Conservation (phyloP, 2,329 filamentous ascomycete genomes). For the Teratosphaeria pseudoeucalypti region DNA sequence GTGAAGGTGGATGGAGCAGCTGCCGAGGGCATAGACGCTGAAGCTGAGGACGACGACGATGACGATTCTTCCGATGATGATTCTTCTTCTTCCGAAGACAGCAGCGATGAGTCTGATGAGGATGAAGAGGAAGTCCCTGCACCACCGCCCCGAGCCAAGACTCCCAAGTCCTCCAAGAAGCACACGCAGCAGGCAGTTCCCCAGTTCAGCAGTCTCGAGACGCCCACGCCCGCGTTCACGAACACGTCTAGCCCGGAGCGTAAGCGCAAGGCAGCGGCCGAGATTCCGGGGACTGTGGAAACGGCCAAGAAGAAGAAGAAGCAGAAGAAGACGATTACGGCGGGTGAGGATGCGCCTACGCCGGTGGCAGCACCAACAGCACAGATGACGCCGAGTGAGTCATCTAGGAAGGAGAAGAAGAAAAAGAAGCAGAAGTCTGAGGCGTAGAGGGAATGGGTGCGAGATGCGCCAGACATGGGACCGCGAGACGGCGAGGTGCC, state of each 20-base stretch:
- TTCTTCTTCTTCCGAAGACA: neutral
- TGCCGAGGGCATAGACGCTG: conserved; percentile 30
- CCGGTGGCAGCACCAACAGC: conserved; percentile 23
- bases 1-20: neutral
- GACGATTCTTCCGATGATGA: conserved; percentile 3
- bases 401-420: conserved; percentile 19
- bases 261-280: conserved; percentile 21
- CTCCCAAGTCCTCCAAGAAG: conserved; percentile 22
- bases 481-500: no score
- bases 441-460: neutral
- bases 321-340: conserved; percentile 3
- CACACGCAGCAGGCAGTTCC: conserved; percentile 12
- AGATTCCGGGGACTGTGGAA: conserved; percentile 1
- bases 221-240: conserved; percentile 8
- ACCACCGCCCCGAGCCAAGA: conserved; percentile 10
- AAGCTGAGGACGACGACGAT: conserved; percentile 24
- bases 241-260: conserved; percentile 13
- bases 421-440: conserved; percentile 25
- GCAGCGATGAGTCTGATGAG: conserved; percentile 16
- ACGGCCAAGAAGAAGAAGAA: conserved; percentile 25
- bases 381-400: conserved; percentile 17
- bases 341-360: conserved; percentile 19
- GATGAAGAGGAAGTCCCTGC: conserved; percentile 24
- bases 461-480: neutral
- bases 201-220: conserved; percentile 14